phyloP scores from a whole-genome alignment of 208 protist species.

The Acanthamoeba triangularis region DNA sequence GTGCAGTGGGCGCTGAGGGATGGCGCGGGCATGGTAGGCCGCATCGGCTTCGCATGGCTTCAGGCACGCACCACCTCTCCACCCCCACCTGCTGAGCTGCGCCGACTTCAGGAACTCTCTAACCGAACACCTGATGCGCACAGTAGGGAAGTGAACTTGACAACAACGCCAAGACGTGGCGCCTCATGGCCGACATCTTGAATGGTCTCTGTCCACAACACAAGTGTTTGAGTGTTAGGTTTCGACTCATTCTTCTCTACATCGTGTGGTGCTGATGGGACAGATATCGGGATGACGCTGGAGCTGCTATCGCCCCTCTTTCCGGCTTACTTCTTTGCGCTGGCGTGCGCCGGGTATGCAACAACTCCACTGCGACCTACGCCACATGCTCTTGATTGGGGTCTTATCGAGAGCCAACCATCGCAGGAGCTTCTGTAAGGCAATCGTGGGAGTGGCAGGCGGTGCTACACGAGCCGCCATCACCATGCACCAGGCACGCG shows the following conservation, averaged over 20 bases:
- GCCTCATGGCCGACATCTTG: constrained; percentile 85
- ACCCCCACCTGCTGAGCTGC: too few species aligned
- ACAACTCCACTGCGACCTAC: too few species aligned
- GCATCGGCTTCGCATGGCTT: constrained; percentile 88
- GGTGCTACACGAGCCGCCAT: constrained; percentile 87
- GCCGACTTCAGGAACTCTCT: too few species aligned
- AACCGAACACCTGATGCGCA: neutral
- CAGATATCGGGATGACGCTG: constrained; percentile 86
- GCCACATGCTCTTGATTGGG: neutral
- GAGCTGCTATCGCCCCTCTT: constrained; percentile 85
- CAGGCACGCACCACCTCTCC: neutral
- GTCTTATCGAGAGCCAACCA: neutral
- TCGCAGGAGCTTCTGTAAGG: constrained; percentile 68
- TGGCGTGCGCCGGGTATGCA: constrained; percentile 41
- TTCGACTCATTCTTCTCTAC: neutral
- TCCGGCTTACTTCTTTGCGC: constrained; percentile 59
- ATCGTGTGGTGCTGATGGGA: neutral
- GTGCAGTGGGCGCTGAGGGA: constrained; percentile 82
- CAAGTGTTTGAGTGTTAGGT: neutral
- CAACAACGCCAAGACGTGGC: constrained; percentile 86
- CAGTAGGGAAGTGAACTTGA: constrained; percentile 76
- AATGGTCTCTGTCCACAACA: constrained; percentile 43
- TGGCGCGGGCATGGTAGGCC: constrained; percentile 84
- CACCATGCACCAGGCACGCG: constrained; percentile 86
- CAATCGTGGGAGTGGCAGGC: constrained; percentile 68